Conservation (phyloP, 441 rosid genomes). For the Breynia disticha region DNA sequence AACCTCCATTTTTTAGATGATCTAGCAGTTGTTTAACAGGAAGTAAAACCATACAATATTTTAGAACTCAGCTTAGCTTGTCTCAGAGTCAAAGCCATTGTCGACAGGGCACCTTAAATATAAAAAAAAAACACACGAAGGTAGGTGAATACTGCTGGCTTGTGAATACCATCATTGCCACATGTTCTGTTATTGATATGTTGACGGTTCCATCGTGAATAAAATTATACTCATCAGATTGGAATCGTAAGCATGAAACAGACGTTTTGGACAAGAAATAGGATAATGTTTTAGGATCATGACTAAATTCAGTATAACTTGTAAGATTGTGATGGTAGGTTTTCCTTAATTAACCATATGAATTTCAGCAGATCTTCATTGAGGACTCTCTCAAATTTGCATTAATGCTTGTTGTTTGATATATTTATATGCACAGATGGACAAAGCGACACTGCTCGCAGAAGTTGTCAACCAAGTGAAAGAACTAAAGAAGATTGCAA, state of each 20-base stretch:
- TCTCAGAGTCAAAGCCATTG: constrained; percentile 14
- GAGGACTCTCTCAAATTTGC: not conserved
- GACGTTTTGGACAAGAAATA: constrained; percentile 8
- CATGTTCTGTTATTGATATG: constrained; percentile 12
- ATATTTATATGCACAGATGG: constrained; percentile 37
- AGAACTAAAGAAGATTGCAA: constrained; percentile 43
- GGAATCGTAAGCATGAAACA: constrained; percentile 14
- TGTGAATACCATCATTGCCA: constrained; percentile 7
- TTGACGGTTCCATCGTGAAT: constrained; percentile 4
- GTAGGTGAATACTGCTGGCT: constrained; percentile 5
- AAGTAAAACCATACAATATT: constrained; percentile 8
- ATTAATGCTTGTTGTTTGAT: constrained; percentile 1
- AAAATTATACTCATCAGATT: constrained; percentile 1
- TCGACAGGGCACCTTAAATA: constrained; percentile 15
- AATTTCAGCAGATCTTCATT: not conserved
- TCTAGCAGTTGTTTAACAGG: constrained; percentile 13
- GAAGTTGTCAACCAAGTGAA: constrained; percentile 46
- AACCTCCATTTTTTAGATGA: constrained; percentile 5
- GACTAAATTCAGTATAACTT: too few species aligned
- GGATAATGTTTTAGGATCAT: not conserved
- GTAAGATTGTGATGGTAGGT: too few species aligned
- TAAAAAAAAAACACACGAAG: not conserved
- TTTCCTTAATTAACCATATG: not conserved
- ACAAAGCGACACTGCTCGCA: constrained; percentile 65
- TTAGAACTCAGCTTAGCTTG: constrained; percentile 7